Evolutionary conservation across 2,329 filamentous ascomycete species (phyloP).

Genomic region (Fusarium xylarioides): DNA sequence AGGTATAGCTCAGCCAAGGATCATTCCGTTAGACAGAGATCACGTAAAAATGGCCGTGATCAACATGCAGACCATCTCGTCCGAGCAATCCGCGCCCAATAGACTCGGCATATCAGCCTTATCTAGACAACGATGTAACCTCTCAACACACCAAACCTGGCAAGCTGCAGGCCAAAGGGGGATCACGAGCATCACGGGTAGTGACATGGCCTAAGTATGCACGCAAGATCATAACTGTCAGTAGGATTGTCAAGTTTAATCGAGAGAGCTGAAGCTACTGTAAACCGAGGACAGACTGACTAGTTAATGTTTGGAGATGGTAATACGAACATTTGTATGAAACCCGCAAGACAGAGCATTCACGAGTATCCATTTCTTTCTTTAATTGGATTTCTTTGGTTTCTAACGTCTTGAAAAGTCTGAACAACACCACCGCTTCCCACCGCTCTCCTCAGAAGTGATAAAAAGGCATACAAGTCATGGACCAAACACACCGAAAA

Average conservation of each 20-base stretch:
- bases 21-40: background rate
- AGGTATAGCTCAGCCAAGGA: background rate
- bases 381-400: slow-evolving; percentile 30
- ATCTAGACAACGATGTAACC: slow-evolving; percentile 22
- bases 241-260: background rate
- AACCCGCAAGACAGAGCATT: background rate
- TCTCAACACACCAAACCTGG: background rate
- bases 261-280: background rate
- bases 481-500: slow-evolving; percentile 27
- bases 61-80: background rate
- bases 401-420: slow-evolving; percentile 37
- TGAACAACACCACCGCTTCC: slow-evolving; percentile 25
- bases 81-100: background rate
- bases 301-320: background rate
- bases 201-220: background rate
- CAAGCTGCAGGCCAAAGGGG: slow-evolving; percentile 8
- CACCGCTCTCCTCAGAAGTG: slow-evolving; percentile 7
- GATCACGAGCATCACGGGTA: background rate
- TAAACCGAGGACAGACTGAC: background rate
- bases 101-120: slow-evolving; percentile 32
- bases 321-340: background rate
- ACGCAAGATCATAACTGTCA: background rate
- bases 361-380: slow-evolving; percentile 27
- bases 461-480: slow-evolving; percentile 28
- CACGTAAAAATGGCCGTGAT: background rate